phyloP scores from a whole-genome alignment of 2,329 filamentous ascomycete species.

The Diplodia mutila region DNA sequence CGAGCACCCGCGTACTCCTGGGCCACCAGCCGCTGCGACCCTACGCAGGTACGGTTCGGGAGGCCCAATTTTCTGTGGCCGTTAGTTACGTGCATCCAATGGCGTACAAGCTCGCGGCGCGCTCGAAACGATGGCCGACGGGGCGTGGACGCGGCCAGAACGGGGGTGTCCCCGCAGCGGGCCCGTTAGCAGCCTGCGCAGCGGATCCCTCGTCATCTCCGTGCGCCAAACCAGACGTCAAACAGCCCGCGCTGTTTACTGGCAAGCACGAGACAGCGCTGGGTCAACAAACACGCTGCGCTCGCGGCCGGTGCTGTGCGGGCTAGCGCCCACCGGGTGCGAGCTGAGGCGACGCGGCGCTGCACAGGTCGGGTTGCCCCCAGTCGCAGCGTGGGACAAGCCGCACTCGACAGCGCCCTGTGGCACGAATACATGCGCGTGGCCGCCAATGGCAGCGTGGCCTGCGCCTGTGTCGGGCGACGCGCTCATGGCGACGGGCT shows the following conservation, averaged over 20 bases:
- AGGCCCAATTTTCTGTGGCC: conserved; percentile 19
- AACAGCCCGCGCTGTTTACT: conserved; percentile 19
- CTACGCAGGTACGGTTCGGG: conserved; percentile 21
- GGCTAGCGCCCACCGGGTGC: conserved; percentile 6
- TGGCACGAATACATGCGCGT: conserved; percentile 18
- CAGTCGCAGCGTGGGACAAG: conserved; percentile 14
- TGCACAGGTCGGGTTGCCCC: conserved; percentile 20
- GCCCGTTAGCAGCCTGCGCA: neutral
- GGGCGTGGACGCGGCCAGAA: conserved; percentile 14
- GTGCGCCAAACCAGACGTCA: conserved; percentile 13
- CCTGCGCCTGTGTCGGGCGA: neutral
- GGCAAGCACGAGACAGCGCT: conserved; percentile 5
- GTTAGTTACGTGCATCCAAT: conserved; percentile 15
- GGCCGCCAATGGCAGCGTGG: conserved; percentile 17
- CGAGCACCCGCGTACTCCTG: conserved; percentile 4
- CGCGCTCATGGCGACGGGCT: neutral
- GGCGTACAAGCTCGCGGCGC: conserved; percentile 9
- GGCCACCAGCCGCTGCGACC: neutral
- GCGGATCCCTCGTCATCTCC: conserved; percentile 15
- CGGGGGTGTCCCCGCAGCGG: conserved; percentile 1
- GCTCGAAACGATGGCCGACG: conserved; percentile 8
- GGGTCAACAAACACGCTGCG: conserved; percentile 11
- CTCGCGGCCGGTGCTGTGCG: neutral
- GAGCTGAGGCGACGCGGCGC: conserved; percentile 11
- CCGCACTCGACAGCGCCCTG: conserved; percentile 2